Conservation (phyloP, 805 yeast genomes). For the Metschnikowia proteae region DNA sequence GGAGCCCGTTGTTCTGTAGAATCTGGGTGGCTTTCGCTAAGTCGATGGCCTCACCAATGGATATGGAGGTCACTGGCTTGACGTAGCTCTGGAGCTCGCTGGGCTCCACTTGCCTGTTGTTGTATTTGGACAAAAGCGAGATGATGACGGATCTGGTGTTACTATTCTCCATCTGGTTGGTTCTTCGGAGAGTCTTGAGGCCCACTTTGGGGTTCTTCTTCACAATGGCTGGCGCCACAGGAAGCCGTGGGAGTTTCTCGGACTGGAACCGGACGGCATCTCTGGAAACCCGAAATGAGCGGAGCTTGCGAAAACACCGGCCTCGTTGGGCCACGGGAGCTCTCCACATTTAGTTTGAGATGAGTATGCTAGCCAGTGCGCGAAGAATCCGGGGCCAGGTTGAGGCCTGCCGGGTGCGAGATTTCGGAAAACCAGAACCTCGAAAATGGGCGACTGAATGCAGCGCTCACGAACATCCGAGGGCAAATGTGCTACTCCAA, state of each 20-base stretch:
- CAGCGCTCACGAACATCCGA: too few relatives aligned
- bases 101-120: constrained; percentile 17
- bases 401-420: too few relatives aligned
- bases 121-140: constrained; percentile 16
- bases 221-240: constrained; percentile 1
- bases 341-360: constrained; percentile 1
- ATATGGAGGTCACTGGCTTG: constrained; percentile 61
- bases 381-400: not conserved
- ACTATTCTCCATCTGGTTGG: constrained; percentile 25
- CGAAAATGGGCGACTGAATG: too few relatives aligned
- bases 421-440: too few relatives aligned
- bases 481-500: too few relatives aligned
- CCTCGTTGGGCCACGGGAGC: not conserved
- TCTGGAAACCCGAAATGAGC: not conserved
- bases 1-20: constrained; percentile 24
- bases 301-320: not conserved
- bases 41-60: constrained; percentile 71
- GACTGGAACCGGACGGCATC: not conserved
- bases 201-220: constrained; percentile 8
- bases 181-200: constrained; percentile 14
- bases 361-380: not conserved
- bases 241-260: not conserved
- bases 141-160: constrained; percentile 15
- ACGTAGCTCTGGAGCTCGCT: constrained; percentile 26
- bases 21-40: constrained; percentile 43